Conservation (phyloP, 2,329 filamentous ascomycete species). For the Mycosphaerella arachidis region DNA sequence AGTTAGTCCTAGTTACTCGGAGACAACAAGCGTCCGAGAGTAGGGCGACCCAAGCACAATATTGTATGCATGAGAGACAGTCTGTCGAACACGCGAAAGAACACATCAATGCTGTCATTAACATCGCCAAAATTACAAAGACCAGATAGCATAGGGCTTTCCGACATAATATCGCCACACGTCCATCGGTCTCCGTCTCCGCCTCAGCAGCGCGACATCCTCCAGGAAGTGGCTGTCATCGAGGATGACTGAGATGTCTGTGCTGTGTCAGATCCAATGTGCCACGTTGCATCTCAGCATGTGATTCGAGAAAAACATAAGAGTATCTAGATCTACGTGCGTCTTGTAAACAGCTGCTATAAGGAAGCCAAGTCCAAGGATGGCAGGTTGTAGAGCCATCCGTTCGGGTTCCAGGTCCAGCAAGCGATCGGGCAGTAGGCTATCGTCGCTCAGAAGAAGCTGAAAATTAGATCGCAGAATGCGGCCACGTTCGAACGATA, state of each 20-base stretch:
- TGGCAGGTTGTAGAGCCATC: constrained; percentile 60
- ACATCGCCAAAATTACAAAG: background rate
- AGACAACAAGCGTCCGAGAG: background rate
- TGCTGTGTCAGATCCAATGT: background rate
- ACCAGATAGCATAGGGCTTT: background rate
- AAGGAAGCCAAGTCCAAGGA: constrained; percentile 58
- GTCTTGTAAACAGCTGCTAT: constrained; percentile 38
- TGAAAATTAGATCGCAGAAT: constrained; percentile 60
- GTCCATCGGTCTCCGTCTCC: background rate
- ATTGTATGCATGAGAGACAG: background rate
- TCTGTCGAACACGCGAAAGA: background rate
- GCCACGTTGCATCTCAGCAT: background rate
- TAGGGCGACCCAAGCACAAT: background rate
- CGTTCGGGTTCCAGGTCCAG: constrained; percentile 65
- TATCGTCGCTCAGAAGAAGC: constrained; percentile 60
- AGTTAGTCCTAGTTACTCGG: background rate
- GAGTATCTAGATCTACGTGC: background rate
- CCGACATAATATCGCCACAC: background rate
- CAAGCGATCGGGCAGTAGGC: constrained; percentile 61
- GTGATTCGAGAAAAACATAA: background rate
- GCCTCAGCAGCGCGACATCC: background rate
- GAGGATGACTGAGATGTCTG: background rate
- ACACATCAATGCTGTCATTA: background rate
- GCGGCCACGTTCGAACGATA: constrained; percentile 60
- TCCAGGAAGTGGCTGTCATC: background rate